These are phyloP conservation scores for Moesziomyces sp. DNA, from an alignment of 1,284 basidiomycete species.

Conservation along the genomic window DNA sequence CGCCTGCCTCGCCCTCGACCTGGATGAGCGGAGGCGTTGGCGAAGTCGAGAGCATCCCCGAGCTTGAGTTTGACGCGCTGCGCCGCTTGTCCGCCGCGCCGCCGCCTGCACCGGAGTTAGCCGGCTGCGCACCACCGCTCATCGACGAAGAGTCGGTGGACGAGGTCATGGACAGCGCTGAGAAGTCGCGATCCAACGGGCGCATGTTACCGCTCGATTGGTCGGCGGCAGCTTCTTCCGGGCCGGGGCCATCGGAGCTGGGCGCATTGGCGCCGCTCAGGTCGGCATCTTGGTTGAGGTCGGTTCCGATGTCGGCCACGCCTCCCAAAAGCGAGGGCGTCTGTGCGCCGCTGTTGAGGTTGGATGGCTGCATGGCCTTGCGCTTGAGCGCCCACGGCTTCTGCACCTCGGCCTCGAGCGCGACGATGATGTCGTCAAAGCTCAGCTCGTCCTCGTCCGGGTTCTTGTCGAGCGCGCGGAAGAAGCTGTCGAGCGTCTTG, in stretches of 20 bases:
- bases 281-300: slow-evolving; percentile 41
- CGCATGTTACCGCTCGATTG: slow-evolving; percentile 28
- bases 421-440: slow-evolving; percentile 74
- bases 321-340: slow-evolving; percentile 43
- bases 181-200: slow-evolving; percentile 30
- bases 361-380: slow-evolving; percentile 7
- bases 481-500: slow-evolving; percentile 78
- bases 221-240: slow-evolving; percentile 6
- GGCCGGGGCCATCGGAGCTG: not conserved
- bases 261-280: slow-evolving; percentile 50
- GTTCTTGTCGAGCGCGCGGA: slow-evolving; percentile 72
- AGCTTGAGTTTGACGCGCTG: slow-evolving; percentile 18
- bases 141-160: slow-evolving; percentile 26
- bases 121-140: not conserved
- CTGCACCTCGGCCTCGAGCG: slow-evolving; percentile 52
- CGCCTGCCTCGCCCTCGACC: slow-evolving; percentile 9
- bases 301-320: slow-evolving; percentile 26
- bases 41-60: slow-evolving; percentile 22
- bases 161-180: slow-evolving; percentile 36
- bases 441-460: slow-evolving; percentile 79
- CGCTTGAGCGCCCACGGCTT: slow-evolving; percentile 55
- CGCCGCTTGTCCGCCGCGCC: slow-evolving; percentile 1
- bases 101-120: not conserved
- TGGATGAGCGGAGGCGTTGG: slow-evolving; percentile 32
- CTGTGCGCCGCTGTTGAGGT: slow-evolving; percentile 31